A percentile compares a stretch with the other conserved stretches of the same genome.
Conservation (phyloP, 176 grass and related monocot species). For the Areca catechu region DNA sequence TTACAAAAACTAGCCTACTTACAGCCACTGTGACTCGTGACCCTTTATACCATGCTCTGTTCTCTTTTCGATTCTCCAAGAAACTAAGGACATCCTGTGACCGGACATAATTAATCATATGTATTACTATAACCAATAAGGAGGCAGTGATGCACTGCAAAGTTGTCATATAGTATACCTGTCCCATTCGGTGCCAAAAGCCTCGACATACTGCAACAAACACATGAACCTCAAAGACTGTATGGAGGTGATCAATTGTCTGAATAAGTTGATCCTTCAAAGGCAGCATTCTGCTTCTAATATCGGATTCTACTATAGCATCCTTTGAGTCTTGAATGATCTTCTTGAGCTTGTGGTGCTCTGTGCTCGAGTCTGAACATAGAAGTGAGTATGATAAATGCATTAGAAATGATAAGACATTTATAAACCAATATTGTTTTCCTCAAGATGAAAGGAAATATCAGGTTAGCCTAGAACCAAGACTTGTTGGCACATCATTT, state of each 20-base stretch:
- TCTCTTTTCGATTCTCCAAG: constrained; percentile 88
- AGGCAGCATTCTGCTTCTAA: constrained; percentile 76
- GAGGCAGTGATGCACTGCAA: too few relatives aligned
- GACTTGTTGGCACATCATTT: too few relatives aligned
- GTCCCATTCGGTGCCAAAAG: constrained; percentile 90
- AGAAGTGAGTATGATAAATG: neutral
- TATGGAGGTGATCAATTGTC: constrained; percentile 70
- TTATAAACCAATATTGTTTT: too few relatives aligned
- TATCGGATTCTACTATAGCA: constrained; percentile 74
- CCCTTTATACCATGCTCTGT: constrained; percentile 84
- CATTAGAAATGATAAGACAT: too few relatives aligned
- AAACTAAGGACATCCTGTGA: constrained; percentile 88
- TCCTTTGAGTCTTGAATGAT: constrained; percentile 93
- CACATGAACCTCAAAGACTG: constrained; percentile 76
- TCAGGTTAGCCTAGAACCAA: too few relatives aligned
- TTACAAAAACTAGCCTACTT: constrained; percentile 23
- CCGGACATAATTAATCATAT: neutral
- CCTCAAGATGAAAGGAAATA: neutral
- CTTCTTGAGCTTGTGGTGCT: constrained; percentile 86
- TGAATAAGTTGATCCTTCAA: constrained; percentile 74
- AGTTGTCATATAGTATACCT: constrained; percentile 27
- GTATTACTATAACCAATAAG: too few relatives aligned
- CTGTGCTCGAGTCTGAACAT: constrained; percentile 68
- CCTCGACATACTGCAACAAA: constrained; percentile 79
- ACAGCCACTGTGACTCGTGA: constrained; percentile 69